Evolutionary conservation across 2,329 filamentous ascomycete species (phyloP).

Genomic region (Neonectria punicea): DNA sequence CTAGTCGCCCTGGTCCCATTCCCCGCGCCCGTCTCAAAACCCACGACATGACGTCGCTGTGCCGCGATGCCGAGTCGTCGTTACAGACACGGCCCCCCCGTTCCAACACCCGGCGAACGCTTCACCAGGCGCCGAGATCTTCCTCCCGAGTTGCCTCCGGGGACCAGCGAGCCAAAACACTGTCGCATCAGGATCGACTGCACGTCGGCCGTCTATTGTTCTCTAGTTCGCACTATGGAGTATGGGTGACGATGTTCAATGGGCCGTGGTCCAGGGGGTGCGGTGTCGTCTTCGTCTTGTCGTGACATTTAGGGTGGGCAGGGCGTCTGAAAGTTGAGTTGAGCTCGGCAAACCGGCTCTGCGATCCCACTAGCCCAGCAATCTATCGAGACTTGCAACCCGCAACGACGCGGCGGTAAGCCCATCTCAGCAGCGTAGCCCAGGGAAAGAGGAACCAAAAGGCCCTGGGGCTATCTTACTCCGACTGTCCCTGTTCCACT

Average conservation of each 20-base stretch:
- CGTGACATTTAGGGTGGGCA: constrained; percentile 14
- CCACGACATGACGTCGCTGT: constrained; percentile 42
- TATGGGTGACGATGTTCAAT: constrained; percentile 6
- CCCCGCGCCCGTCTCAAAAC: constrained; percentile 31
- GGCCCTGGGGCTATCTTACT: not conserved
- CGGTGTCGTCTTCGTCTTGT: constrained; percentile 1
- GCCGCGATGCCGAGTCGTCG: constrained; percentile 38
- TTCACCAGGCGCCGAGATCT: constrained; percentile 1
- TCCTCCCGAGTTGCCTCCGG: not conserved
- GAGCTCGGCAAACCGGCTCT: constrained; percentile 27
- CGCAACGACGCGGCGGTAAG: constrained; percentile 17
- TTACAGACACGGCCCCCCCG: constrained; percentile 18
- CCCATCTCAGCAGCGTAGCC: constrained; percentile 2
- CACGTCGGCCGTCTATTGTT: not conserved
- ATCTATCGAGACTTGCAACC: constrained; percentile 9
- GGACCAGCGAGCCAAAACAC: constrained; percentile 2
- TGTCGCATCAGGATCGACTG: constrained; percentile 20
- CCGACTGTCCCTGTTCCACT: not conserved
- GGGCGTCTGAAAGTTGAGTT: constrained; percentile 27
- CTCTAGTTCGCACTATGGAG: constrained; percentile 5
- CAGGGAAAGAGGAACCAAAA: not conserved
- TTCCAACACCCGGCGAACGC: not conserved
- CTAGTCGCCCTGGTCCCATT: constrained; percentile 32
- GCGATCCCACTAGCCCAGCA: constrained; percentile 15
- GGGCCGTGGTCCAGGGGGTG: constrained; percentile 4